Evolutionary conservation across 345 rosid genomes (phyloP), one percentile per base, ranked within the genome.

Genomic region (Cardamine occulta): DNA sequence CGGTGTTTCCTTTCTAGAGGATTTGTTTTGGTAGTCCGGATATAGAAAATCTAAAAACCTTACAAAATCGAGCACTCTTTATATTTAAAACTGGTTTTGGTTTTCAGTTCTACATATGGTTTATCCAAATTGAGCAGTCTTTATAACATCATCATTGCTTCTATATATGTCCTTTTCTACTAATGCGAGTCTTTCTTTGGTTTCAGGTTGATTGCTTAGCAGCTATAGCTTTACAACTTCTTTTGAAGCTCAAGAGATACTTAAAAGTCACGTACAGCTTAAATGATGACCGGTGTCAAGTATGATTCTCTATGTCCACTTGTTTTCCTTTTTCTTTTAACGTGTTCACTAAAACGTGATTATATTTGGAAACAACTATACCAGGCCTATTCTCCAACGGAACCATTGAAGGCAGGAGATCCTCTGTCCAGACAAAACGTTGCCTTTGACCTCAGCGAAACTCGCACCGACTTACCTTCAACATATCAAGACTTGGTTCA

Each of bases 201-300:
- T 76, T 80, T 61, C 85, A 96, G 99, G 84, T 79, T 66, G 96
- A 90, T 39, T 87, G 88, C 72, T 79, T 93, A 44, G 82, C 89
- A 32, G 98, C 98, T 54, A 82, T 79, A 26, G 91, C 97, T 45
- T 74, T 93, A 85, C 93, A 89, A 81, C 98, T 96, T 76, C 97
- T 96, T 73, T 75, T 91, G 90, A 93, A 82, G 87, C 91, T 96
- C 54, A 96, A 96, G 83, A 87, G 97, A 79, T 88, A 89, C 82
- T 84, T 96, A 52, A 96, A 96, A 80, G 86, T 93, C 75, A 85
- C 87, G 7, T 93, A 96, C 78, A 82, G 96, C 80, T 82, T 93
- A 74, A 85, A 89, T 66, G 97, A 96, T 84, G 87, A 91, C 17
- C 96, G 96, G 48, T 93, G 99, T 85, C 98, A 92, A 96, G 99